Conservation (phyloP, 148 eudicot genomes). For the Rhododendron simsii region DNA sequence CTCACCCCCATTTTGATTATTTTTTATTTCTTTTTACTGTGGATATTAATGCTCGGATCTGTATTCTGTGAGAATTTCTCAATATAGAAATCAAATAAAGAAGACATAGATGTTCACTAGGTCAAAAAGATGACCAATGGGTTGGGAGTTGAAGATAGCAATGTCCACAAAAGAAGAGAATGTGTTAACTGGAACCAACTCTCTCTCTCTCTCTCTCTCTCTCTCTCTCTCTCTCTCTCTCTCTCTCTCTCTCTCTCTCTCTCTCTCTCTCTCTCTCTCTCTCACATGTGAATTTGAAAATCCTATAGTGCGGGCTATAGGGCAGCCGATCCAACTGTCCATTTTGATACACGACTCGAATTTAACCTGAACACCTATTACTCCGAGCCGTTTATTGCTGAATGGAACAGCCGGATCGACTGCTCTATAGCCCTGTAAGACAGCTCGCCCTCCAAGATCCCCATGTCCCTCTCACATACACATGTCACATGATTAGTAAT, state of each 20-base stretch:
- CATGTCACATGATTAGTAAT: neutral
- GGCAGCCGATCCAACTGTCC: too few species aligned
- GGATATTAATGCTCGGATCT: neutral
- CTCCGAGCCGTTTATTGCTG: too few species aligned
- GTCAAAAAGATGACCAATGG: neutral
- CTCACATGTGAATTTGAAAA: too few species aligned
- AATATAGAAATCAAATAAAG: neutral
- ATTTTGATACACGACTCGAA: too few species aligned
- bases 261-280: neutral
- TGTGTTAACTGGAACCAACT: neutral
- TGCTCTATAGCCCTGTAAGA: too few species aligned
- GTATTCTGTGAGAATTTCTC: neutral
- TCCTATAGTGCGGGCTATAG: too few species aligned
- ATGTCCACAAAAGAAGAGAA: neutral
- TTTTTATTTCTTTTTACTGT: neutral
- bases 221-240: neutral
- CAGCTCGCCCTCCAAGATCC: too few species aligned
- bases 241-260: constrained; percentile 1
- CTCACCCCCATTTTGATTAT: neutral
- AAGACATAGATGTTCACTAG: neutral
- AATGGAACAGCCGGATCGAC: too few species aligned
- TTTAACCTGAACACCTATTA: too few species aligned
- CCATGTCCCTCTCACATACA: neutral
- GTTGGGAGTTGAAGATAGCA: neutral
- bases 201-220: constrained; percentile 1